Evolutionary conservation across 2,329 filamentous ascomycete genomes (phyloP).

Genomic region (Phyllosticta citrichinensis): DNA sequence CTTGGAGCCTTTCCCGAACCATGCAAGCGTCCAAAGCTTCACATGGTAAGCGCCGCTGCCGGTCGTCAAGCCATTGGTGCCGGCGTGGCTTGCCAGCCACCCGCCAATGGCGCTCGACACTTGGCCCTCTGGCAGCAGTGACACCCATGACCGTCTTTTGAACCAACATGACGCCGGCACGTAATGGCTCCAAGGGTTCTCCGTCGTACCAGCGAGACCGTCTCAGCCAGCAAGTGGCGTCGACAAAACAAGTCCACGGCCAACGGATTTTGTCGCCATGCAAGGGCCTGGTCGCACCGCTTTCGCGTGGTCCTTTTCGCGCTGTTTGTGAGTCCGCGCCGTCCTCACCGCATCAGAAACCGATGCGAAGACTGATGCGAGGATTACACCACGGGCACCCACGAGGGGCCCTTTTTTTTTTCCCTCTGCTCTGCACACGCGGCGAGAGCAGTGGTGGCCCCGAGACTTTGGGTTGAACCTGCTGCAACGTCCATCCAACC

Average conservation of each 20-base stretch:
- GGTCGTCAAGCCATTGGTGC: neutral
- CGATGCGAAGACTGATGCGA: slow-evolving; percentile 2
- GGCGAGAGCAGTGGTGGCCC: slow-evolving; percentile 1
- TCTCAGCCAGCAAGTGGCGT: slow-evolving; percentile 8
- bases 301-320: slow-evolving; percentile 7
- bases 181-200: slow-evolving; percentile 1
- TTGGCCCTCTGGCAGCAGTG: neutral
- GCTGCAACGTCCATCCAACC: neutral
- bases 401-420: slow-evolving; percentile 5
- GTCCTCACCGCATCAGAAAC: slow-evolving; percentile 2
- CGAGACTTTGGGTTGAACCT: neutral
- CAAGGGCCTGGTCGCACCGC: slow-evolving; percentile 10
- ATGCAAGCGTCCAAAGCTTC: too few species aligned
- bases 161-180: slow-evolving; percentile 8
- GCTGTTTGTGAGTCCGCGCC: neutral
- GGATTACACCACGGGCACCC: slow-evolving; percentile 8
- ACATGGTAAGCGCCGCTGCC: neutral
- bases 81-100: slow-evolving; percentile 5
- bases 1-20: slow-evolving; percentile 5
- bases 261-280: slow-evolving; percentile 8
- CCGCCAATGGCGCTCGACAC: slow-evolving; percentile 4
- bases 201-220: slow-evolving; percentile 5
- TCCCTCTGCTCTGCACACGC: slow-evolving; percentile 6
- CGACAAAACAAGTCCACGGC: slow-evolving; percentile 6
- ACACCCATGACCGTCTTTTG: slow-evolving; percentile 5